Conservation (phyloP, 148 eudicot genomes). For the Persicaria tinctoria region DNA sequence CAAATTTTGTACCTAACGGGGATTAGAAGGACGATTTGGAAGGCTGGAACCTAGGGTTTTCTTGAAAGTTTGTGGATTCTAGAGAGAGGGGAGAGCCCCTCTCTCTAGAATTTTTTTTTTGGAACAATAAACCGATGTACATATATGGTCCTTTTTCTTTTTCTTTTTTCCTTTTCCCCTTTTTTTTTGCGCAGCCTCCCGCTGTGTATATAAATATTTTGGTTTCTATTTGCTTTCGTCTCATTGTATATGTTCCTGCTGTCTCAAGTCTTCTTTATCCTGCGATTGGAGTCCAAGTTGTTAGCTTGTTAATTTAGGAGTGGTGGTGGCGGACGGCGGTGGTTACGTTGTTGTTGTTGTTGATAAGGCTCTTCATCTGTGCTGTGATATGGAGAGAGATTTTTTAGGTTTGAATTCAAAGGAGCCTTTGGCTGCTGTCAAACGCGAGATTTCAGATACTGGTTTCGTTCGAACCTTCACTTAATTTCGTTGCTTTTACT, state of each 20-base stretch:
- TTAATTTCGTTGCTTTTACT: background rate
- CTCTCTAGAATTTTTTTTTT: too few species aligned
- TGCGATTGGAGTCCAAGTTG: background rate
- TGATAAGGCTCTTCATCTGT: background rate
- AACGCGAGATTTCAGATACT: slow-evolving; percentile 4
- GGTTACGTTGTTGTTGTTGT: background rate
- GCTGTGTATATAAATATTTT: background rate
- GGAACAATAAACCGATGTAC: background rate
- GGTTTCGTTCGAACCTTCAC: background rate
- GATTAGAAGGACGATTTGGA: too few species aligned
- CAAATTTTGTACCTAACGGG: too few species aligned
- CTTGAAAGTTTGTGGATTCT: too few species aligned
- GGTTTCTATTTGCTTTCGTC: background rate
- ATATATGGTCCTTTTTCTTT: background rate
- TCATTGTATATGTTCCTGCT: background rate
- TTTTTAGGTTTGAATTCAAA: slow-evolving; percentile 10
- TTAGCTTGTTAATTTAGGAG: slow-evolving; percentile 1
- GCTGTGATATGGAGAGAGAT: slow-evolving; percentile 10
- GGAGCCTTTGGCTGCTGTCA: slow-evolving; percentile 11
- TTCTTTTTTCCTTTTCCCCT: background rate
- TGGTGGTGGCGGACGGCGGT: background rate
- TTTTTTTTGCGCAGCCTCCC: background rate
- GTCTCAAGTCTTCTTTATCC: background rate
- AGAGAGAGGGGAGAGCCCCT: too few species aligned
- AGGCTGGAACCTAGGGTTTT: too few species aligned